Conservation (phyloP, 2,329 filamentous ascomycete genomes). For the Hirsutella rhossiliensis region DNA sequence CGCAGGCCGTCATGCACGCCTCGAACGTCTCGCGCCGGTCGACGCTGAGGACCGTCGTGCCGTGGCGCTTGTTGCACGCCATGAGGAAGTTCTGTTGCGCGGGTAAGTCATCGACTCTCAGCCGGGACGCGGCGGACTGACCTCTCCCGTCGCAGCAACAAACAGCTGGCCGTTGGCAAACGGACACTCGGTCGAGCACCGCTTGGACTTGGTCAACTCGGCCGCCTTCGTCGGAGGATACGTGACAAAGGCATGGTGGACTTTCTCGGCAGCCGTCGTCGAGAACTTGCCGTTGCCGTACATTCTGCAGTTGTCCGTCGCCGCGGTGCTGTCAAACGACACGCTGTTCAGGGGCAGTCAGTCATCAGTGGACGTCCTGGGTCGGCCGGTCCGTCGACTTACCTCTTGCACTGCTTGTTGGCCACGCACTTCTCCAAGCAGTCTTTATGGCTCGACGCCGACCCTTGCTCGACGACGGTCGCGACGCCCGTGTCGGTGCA, state of each 20-base stretch:
- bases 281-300: conserved; percentile 7
- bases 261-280: neutral
- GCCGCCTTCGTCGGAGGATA: conserved; percentile 3
- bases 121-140: too few relatives aligned
- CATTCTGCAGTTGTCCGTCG: conserved; percentile 5
- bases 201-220: conserved; percentile 3
- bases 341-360: neutral
- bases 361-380: too few relatives aligned
- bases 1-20: conserved; percentile 5
- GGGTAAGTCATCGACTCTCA: neutral
- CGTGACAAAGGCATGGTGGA: conserved; percentile 5
- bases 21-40: conserved; percentile 2
- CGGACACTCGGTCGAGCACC: conserved; percentile 7
- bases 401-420: conserved; percentile 7
- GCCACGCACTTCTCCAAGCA: conserved; percentile 6
- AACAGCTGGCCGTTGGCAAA: conserved; percentile 5
- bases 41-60: conserved; percentile 5
- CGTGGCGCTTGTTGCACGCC: conserved; percentile 6
- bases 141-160: conserved; percentile 1
- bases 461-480: conserved; percentile 1
- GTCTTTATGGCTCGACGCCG: conserved; percentile 3
- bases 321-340: neutral
- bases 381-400: neutral
- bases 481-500: conserved; percentile 6
- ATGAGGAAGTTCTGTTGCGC: conserved; percentile 8